Evolutionary conservation across 1,284 basidiomycete species (phyloP).

Genomic region (Vanrija humicola): DNA sequence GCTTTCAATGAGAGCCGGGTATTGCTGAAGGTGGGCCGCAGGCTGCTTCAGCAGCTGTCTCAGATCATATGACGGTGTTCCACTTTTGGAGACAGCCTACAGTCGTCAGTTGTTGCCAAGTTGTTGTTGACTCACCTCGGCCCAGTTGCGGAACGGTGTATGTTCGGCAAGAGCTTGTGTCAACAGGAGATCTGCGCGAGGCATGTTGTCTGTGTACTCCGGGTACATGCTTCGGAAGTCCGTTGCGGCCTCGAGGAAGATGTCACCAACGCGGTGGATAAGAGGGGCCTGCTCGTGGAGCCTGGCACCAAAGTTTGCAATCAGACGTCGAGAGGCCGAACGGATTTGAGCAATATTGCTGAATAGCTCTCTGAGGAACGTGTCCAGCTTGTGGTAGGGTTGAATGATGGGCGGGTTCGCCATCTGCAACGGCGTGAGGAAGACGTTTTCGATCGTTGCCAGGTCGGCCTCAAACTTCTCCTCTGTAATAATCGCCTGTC

Average conservation of each 20-base stretch:
- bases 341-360: constrained; percentile 79
- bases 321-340: constrained; percentile 71
- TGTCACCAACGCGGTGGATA: constrained; percentile 81
- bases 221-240: constrained; percentile 86
- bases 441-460: constrained; percentile 72
- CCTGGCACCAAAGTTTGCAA: constrained; percentile 80
- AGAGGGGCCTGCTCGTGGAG: constrained; percentile 83
- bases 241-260: constrained; percentile 80
- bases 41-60: constrained; percentile 83
- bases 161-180: constrained; percentile 81
- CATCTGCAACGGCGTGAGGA: constrained; percentile 69
- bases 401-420: constrained; percentile 69
- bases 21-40: constrained; percentile 82
- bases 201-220: constrained; percentile 76
- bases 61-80: constrained; percentile 74
- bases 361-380: constrained; percentile 82
- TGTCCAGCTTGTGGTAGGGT: constrained; percentile 60
- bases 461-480: constrained; percentile 87
- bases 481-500: constrained; percentile 86
- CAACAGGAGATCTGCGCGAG: constrained; percentile 77
- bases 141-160: constrained; percentile 73
- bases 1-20: constrained; percentile 80
- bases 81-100: constrained; percentile 62
- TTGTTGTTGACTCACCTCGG: constrained; percentile 61
- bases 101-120: not conserved